Percentiles rank a stretch among this genome's conserved stretches.
These are phyloP conservation scores for Daldinia sp. DNA, from an alignment of 2,329 filamentous ascomycete genomes.

Conservation along the genomic window DNA sequence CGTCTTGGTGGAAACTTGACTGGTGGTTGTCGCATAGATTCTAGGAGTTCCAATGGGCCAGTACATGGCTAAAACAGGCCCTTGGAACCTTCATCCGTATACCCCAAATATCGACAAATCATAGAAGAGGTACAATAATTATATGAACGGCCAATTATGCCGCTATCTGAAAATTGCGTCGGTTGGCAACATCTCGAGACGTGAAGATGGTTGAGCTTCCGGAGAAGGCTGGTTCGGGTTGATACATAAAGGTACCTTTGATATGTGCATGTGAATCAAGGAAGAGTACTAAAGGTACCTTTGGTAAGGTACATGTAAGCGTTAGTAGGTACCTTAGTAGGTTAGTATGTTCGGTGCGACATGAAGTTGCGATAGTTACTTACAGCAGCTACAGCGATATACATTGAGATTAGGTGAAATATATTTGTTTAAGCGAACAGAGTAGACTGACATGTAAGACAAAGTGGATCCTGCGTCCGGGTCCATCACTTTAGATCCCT, in stretches of 20 bases:
- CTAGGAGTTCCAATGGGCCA: conserved; percentile 89
- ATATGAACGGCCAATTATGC: conserved; percentile 33
- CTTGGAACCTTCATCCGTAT: conserved; percentile 52
- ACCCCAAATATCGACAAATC: conserved; percentile 36
- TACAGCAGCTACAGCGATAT: neutral
- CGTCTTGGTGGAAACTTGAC: conserved; percentile 62
- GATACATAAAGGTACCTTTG: conserved; percentile 5
- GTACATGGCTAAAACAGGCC: conserved; percentile 75
- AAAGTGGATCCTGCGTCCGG: neutral
- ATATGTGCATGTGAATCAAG: neutral
- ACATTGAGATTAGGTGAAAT: neutral
- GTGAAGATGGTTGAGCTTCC: conserved; percentile 23
- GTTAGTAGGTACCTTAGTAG: too few relatives aligned
- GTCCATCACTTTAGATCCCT: neutral
- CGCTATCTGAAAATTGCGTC: conserved; percentile 34
- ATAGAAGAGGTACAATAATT: conserved; percentile 22
- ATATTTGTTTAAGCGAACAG: neutral
- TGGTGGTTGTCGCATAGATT: conserved; percentile 83
- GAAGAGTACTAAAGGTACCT: neutral
- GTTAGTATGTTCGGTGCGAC: neutral
- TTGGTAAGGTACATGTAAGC: neutral
- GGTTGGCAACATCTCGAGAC: conserved; percentile 35
- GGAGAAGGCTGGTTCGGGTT: conserved; percentile 8
- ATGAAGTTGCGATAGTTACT: neutral
- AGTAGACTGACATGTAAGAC: neutral